Conservation (phyloP, 495 filamentous ascomycete species). For the Trichoderma gamsii region DNA sequence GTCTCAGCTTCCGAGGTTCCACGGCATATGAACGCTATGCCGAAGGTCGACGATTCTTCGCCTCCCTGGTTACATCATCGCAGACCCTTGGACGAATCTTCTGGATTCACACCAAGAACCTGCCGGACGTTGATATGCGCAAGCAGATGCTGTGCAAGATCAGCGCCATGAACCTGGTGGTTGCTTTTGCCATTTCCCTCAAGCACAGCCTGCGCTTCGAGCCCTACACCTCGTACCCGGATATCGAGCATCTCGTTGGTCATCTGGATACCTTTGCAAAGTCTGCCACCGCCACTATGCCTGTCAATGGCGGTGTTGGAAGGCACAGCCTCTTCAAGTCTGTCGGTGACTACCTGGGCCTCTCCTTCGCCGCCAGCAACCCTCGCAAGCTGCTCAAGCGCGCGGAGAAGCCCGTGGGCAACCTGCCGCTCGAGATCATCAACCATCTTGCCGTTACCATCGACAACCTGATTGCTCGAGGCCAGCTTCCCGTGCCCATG, state of each 20-base stretch:
- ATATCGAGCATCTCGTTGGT: slow-evolving; percentile 51
- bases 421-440: slow-evolving; percentile 72
- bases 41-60: slow-evolving; percentile 74
- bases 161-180: slow-evolving; percentile 59
- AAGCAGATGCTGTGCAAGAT: slow-evolving; percentile 64
- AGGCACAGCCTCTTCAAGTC: slow-evolving; percentile 53
- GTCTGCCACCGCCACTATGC: slow-evolving; percentile 51
- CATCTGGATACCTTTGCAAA: slow-evolving; percentile 67
- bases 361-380: slow-evolving; percentile 66
- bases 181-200: slow-evolving; percentile 68
- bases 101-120: slow-evolving; percentile 69
- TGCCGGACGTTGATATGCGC: slow-evolving; percentile 56
- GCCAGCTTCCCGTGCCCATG: slow-evolving; percentile 47
- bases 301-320: slow-evolving; percentile 35
- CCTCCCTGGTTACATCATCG: slow-evolving; percentile 61
- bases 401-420: slow-evolving; percentile 56
- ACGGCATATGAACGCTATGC: slow-evolving; percentile 80
- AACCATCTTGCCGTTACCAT: slow-evolving; percentile 63
- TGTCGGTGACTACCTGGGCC: slow-evolving; percentile 61
- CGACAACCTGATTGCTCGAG: slow-evolving; percentile 48
- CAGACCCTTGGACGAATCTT: slow-evolving; percentile 71
- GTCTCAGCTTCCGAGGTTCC: slow-evolving; percentile 75
- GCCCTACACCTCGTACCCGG: slow-evolving; percentile 70
- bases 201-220: slow-evolving; percentile 89
- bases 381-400: slow-evolving; percentile 66